Evolutionary conservation across 2,329 filamentous ascomycete species (phyloP).

Genomic region (Fusarium temperatum): DNA sequence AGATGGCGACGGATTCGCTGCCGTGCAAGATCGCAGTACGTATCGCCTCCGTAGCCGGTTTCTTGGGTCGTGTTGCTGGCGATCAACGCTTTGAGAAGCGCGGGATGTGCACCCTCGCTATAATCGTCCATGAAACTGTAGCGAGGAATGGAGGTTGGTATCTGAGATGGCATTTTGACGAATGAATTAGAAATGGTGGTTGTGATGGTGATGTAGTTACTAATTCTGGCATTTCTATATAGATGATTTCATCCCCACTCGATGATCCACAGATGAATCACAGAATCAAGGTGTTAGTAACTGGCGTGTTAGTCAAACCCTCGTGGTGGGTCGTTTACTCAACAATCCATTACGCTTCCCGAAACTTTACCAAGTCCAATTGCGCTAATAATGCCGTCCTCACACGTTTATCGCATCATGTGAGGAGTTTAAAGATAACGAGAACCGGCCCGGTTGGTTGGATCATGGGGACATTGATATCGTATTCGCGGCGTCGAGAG

Average conservation of each 20-base stretch:
- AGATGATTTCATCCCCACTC: slow-evolving; percentile 17
- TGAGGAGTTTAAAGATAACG: not conserved
- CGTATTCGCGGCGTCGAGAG: slow-evolving; percentile 38
- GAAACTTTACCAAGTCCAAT: not conserved
- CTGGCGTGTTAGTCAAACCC: slow-evolving; percentile 34
- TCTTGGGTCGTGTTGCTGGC: slow-evolving; percentile 56
- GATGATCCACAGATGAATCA: slow-evolving; percentile 26
- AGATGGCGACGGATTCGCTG: slow-evolving; percentile 52
- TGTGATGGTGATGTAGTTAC: not conserved
- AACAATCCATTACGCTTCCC: slow-evolving; percentile 27
- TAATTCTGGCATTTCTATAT: slow-evolving; percentile 27
- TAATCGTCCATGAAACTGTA: slow-evolving; percentile 63
- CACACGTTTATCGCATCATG: not conserved
- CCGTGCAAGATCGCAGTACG: slow-evolving; percentile 54
- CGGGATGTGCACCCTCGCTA: slow-evolving; percentile 60
- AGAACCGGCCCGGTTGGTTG: not conserved
- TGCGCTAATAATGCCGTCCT: not conserved
- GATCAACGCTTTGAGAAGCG: slow-evolving; percentile 57
- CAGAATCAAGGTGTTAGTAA: slow-evolving; percentile 33
- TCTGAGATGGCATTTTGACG: slow-evolving; percentile 33
- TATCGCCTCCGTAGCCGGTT: slow-evolving; percentile 57
- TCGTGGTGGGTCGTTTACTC: slow-evolving; percentile 35
- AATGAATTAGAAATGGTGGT: not conserved
- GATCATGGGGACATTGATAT: slow-evolving; percentile 21
- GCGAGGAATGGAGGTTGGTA: slow-evolving; percentile 23